Evolutionary conservation across 495 filamentous ascomycete species (phyloP), one percentile per base, ranked within the genome.

Genomic region (Cercophora scortea): DNA sequence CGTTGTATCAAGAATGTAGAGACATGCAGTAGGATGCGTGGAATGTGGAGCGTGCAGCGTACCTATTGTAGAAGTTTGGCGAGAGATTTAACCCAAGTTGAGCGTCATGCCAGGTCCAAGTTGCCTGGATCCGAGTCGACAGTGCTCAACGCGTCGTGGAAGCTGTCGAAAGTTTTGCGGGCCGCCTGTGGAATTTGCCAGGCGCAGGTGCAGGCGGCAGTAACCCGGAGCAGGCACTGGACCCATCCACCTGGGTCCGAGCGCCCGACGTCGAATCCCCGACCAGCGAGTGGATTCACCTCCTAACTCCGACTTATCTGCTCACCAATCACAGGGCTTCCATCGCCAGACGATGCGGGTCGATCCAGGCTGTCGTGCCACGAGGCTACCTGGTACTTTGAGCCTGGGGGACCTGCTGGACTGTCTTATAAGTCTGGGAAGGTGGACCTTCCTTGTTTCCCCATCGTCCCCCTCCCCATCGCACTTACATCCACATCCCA

Each of bases 101-200:
- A 42, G 18, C 45, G 52, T 46, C 55, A 59, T 55, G 50, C 41
- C 61, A 60, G 43, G 35, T 41, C 60, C 45, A 45, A 43, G 58
- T 47, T 5, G 5, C 5, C 11, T 13, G 48, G 10, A 13, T 25
- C 25, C 25, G 17, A 25, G 19, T 45, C 10, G 47, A 42, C 25
- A 10, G 13, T 45, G 6, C 10, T 38, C 47, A 33, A 34, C 47
- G 39, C 43, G 51, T 52, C 48, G 19, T 25, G 15, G 35, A 49
- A 32, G 42, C 16, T 46, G 35, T 39, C 40, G 49, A 63, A 63
- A 63, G 17, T 17, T 18, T 66, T 66, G 58, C 44, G 42, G 49
- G 38, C 42, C 19, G 39, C 33, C 42, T 18, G 47, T 8, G 39
- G 32, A 50, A 49, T 49, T 46, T 42, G 19, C 18, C n/a, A 36